Evolutionary conservation across 2,329 filamentous ascomycete genomes (phyloP).

Genomic region (Magnaporthales sp.): DNA sequence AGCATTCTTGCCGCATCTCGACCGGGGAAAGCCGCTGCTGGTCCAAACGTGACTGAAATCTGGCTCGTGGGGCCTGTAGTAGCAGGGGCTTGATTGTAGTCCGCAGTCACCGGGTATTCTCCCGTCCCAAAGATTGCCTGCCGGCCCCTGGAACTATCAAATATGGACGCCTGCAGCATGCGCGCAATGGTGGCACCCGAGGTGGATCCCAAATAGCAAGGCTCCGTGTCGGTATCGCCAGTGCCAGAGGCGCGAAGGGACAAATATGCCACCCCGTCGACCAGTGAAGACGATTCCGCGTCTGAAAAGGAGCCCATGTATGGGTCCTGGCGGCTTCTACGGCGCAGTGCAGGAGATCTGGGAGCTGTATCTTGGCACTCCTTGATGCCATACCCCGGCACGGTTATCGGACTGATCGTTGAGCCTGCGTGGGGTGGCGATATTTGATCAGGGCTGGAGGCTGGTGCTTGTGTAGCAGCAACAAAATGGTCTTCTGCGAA

Average conservation of each 20-base stretch:
- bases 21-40: conserved; percentile 10
- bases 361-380: neutral
- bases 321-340: neutral
- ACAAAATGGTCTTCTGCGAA: conserved; percentile 18
- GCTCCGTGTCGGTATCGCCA: conserved; percentile 16
- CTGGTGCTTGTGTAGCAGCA: neutral
- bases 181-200: conserved; percentile 18
- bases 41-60: neutral
- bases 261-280: conserved; percentile 17
- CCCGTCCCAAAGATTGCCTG: conserved; percentile 2
- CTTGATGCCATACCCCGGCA: neutral
- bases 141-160: conserved; percentile 9
- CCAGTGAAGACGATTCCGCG: conserved; percentile 13
- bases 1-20: conserved; percentile 11
- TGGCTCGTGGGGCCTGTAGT: neutral
- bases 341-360: neutral
- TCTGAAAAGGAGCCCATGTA: conserved; percentile 10
- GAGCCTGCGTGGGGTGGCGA: neutral
- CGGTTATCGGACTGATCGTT: neutral
- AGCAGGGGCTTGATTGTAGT: neutral
- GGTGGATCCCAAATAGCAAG: conserved; percentile 18
- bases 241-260: conserved; percentile 17
- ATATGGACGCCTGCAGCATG: conserved; percentile 18
- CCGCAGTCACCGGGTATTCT: neutral
- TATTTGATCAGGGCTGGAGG: neutral